Conservation (phyloP, 140 eudicot species). For the Stevia rebaudiana region DNA sequence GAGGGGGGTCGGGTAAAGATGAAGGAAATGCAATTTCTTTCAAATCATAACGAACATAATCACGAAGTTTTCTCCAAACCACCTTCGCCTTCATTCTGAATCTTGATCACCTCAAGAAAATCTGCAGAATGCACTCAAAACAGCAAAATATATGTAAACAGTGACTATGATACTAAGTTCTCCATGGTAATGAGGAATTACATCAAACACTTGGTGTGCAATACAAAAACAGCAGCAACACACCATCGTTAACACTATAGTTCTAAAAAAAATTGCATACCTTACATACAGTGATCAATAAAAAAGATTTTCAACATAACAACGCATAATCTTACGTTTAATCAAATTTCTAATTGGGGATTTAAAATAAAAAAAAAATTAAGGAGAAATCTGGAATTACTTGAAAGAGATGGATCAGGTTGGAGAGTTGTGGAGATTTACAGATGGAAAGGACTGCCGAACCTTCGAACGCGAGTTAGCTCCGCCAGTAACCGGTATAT, state of each 20-base stretch:
- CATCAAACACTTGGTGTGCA: conserved; percentile 11
- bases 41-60: conserved; percentile 72
- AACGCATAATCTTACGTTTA: neutral
- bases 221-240: neutral
- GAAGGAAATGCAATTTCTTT: conserved; percentile 91
- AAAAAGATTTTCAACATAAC: neutral
- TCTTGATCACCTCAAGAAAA: conserved; percentile 14
- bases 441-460: neutral
- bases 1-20: conserved; percentile 85
- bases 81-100: conserved; percentile 51
- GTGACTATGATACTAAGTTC: too few relatives aligned
- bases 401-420: neutral
- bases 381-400: neutral
- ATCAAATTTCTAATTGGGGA: neutral
- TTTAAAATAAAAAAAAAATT: neutral
- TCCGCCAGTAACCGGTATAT: neutral
- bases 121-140: neutral
- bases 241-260: neutral
- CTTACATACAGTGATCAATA: neutral
- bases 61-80: conserved; percentile 48
- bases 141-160: neutral
- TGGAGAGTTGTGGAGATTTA: neutral
- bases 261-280: neutral
- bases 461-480: neutral
- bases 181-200: neutral